Evolutionary conservation across 2,329 filamentous ascomycete genomes (phyloP), one percentile per base, ranked within the genome.

Genomic region (Hypoxylon sp.): DNA sequence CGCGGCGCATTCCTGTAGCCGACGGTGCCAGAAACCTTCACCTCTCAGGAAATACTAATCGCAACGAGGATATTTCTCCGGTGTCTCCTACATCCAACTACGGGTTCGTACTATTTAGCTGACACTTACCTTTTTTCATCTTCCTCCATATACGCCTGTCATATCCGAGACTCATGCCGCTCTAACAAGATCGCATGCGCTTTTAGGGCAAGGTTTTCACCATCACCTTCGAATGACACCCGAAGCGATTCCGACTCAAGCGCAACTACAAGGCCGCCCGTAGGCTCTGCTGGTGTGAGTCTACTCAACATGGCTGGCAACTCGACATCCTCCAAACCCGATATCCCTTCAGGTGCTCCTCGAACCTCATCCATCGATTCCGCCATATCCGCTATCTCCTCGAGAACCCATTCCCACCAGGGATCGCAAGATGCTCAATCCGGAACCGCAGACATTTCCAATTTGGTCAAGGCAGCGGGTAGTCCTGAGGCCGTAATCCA

Each of bases 301-400:
- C 79, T 76, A 69, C 75, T 81, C 65, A 79, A 78, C 69, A 87
- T 87, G 83, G 83, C 84, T 70, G 82, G 84, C 70, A 77, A 82
- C 56, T 80, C 82, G 65, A 78, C 79, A 58, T 75, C 79, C 45
- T 75, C 79, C 45, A 82, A 80, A 73, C 78, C 77, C 69, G 82
- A 82, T 63, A 75, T 78, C 59, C 74, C 75, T 45, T 81, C 80
- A 67, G 79, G 76, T 41, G 69, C 81, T 19, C 88, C 90, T 61
- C 89, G 94, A 74, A 97, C 92, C 61, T 92, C 92, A 2, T 98
- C 95, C 10, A 95, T 97, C 75, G 95, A 98, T 79, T 98, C 94
- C 10, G 92, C 93, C n/a, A 91, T 97, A 50, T 97, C 95, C 1
- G 88, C 89, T 9, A 85, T 93, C 52, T 93, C 93, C 5, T 84